Conservation (phyloP, 2,329 filamentous ascomycete species). For the Xylariaceae sp. region DNA sequence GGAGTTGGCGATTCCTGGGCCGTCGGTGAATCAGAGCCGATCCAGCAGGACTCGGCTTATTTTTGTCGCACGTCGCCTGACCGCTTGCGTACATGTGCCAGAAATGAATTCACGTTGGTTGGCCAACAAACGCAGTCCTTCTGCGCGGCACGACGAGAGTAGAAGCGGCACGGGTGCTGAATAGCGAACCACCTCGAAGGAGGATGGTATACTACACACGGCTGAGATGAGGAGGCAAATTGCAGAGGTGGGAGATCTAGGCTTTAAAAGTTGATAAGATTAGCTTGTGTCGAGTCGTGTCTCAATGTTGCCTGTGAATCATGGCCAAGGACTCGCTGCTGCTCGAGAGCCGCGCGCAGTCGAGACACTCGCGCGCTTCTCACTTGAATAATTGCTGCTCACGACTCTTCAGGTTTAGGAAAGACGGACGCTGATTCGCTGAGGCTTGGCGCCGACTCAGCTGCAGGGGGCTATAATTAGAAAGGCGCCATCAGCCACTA, state of each 20-base stretch:
- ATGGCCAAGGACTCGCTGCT: too few species aligned
- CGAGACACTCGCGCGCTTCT: too few species aligned
- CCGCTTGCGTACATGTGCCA: constrained; percentile 8
- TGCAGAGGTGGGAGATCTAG: too few species aligned
- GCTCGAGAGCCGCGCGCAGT: constrained; percentile 6
- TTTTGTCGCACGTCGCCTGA: constrained; percentile 13
- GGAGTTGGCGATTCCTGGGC: constrained; percentile 8
- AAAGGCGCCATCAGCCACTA: constrained; percentile 13
- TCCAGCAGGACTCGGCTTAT: constrained; percentile 10
- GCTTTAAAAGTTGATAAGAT: too few species aligned
- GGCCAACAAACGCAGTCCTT: constrained; percentile 9
- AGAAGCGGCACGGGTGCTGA: constrained; percentile 4
- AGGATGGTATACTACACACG: too few species aligned
- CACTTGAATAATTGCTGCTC: too few species aligned
- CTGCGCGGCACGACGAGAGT: constrained; percentile 1
- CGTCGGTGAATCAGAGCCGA: constrained; percentile 1
- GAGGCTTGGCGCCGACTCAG: constrained; percentile 20
- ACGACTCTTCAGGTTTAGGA: too few species aligned
- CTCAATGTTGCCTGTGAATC: too few species aligned
- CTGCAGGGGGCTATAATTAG: constrained; percentile 28
- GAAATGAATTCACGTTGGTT: constrained; percentile 5
- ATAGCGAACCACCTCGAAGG: too few species aligned
- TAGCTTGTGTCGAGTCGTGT: too few species aligned
- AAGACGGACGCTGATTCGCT: constrained; percentile 20
- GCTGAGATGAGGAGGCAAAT: too few species aligned